Evolutionary conservation across 2,329 filamentous ascomycete species (phyloP).

Genomic region (Scleromitrula shiraiana): DNA sequence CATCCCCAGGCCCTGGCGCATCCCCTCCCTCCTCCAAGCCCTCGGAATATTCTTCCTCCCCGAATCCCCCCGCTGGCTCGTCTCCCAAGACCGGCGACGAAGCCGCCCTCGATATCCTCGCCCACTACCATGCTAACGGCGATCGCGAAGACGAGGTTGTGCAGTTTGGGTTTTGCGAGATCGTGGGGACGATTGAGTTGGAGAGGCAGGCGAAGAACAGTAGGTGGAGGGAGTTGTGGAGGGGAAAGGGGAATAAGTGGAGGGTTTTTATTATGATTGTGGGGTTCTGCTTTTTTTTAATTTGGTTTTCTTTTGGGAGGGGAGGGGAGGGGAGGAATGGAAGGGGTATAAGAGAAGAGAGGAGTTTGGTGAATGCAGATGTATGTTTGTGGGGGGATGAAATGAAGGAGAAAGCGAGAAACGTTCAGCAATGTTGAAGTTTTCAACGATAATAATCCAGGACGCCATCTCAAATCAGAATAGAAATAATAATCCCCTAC

Average conservation of each 20-base stretch:
- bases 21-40: slow-evolving; percentile 21
- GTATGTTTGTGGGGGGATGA: too few species aligned
- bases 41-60: slow-evolving; percentile 45
- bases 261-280: slow-evolving; percentile 13
- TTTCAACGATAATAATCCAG: too few species aligned
- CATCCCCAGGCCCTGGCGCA: slow-evolving; percentile 13
- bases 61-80: slow-evolving; percentile 53
- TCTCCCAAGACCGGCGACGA: slow-evolving; percentile 43
- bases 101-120: slow-evolving; percentile 42
- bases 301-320: too few species aligned
- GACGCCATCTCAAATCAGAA: too few species aligned
- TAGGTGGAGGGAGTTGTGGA: slow-evolving; percentile 12
- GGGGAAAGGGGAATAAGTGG: slow-evolving; percentile 11
- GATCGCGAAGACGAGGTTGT: slow-evolving; percentile 40
- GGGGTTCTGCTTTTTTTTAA: not conserved
- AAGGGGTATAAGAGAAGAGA: not conserved
- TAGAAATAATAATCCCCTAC: not conserved
- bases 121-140: slow-evolving; percentile 47
- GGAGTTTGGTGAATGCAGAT: not conserved
- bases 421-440: too few species aligned
- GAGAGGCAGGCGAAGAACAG: slow-evolving; percentile 32
- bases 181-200: slow-evolving; percentile 11
- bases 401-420: too few species aligned
- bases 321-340: not conserved
- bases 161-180: slow-evolving; percentile 33